Conservation (phyloP, 1,284 basidiomycete genomes). For the Amylostereum areolatum region DNA sequence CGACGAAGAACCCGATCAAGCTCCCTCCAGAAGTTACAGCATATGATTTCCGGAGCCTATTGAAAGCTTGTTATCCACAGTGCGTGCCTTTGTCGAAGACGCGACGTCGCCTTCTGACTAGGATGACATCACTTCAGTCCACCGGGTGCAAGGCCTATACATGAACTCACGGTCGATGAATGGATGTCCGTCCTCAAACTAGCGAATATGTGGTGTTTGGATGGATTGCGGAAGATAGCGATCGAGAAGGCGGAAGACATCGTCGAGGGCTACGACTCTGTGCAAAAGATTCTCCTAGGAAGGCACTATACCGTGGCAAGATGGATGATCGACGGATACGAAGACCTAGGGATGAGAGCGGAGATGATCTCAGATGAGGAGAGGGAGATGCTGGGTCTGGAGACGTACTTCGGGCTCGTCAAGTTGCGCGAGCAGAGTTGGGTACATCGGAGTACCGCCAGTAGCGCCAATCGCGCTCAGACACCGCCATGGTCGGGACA, state of each 20-base stretch:
- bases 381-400: neutral
- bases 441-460: neutral
- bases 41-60: neutral
- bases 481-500: no score
- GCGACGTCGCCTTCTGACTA: neutral
- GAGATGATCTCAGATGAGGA: neutral
- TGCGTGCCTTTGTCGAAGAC: neutral
- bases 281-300: neutral
- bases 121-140: neutral
- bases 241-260: neutral
- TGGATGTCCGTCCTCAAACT: constrained; percentile 8
- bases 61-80: neutral
- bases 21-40: neutral
- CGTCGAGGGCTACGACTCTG: neutral
- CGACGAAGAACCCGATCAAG: neutral
- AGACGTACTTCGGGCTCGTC: neutral
- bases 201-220: constrained; percentile 7
- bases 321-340: neutral
- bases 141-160: neutral
- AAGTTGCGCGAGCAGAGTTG: neutral
- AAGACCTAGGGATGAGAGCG: neutral
- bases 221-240: neutral
- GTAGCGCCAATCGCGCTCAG: neutral
- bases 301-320: neutral
- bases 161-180: neutral